Base-by-base conservation (phyloP, 768 basidiomycete genomes). In the Tylopilus felleus region DNA sequence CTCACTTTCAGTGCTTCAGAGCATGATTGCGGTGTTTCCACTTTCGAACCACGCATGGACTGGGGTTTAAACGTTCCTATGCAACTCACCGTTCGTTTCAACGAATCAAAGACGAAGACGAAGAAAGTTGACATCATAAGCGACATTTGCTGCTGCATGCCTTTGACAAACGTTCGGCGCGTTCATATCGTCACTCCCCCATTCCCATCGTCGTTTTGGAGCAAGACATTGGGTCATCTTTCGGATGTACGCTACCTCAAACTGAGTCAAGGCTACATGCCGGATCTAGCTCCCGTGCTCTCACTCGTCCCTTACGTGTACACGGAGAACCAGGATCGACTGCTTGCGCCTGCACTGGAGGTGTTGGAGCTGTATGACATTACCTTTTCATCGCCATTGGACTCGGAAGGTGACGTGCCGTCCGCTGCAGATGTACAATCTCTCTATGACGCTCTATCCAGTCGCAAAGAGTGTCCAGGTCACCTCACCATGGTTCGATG, bases 71-170 rank as follows among this genome's bases (percentile, higher is more conserved):
- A 35, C 35, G 19, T 47, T 17, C 35, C 35, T n/a, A 21, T 47
- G 35, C 8, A 25, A 16, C 6, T 47, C 23, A 3, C 6, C 9
- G 2, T 47, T 25, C 0, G 1, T 16, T 19, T 47, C 8, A 1
- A 4, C 16, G 8, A 3, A n/a, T 4, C 23, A 33, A 35, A 9
- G n/a, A 76, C 14, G 71, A 72, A 25, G 57, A 61, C 29, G 8
- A 14, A 33, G 3, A 13, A 2, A 17, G 19, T 14, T 21, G 8
- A 2, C 33, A 10, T 47, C 17, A 12, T 47, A 5, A 21, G 22
- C 33, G 33, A 25, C 5, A 17, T 36, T 5, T 36, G 23, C 25
- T 12, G 33, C 47, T 5, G 8, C 8, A 12, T 47, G 12, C 47
- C 33, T 6, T 25, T 47, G 35, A 4, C 33, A 7, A 36, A n/a